Base-by-base conservation (phyloP, 2,329 filamentous ascomycete genomes). In the Xylaria arbuscula region DNA sequence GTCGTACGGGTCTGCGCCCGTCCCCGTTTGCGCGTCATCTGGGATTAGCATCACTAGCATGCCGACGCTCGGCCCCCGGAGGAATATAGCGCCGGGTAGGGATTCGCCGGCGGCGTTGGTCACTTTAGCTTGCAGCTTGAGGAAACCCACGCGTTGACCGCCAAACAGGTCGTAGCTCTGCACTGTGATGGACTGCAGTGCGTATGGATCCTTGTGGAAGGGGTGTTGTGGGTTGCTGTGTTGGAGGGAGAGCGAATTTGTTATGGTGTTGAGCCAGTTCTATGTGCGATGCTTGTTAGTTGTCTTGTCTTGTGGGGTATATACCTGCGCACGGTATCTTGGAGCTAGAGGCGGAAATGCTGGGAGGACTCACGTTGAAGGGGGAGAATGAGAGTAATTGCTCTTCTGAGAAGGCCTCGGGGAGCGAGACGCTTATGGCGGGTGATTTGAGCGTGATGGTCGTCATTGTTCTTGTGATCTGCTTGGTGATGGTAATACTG, bases 41-140 rank as follows among this genome's bases (percentile, higher is more conserved):
- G 87, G 87, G 8, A 86, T 72, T 8, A 88, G 81, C 73, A 88
- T 82, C 34, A 88, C 82, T 9, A 90, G 82, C 84, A 90, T 87
- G 28, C 83, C 88, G 51, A 90, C 88, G 73, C 84, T 86, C n/a
- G 87, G 84, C 0, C 88, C 88, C 45, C 88, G 84, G 1, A 90
- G 81, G 67, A 90, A 86, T 0, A 88, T 81, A 1, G 80, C 80
- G 4, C 86, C 87, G 0, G 88, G 87, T 0, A 90, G 81, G 0
- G 72, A 76, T 70, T 88, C 85, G 63, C 83, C 83, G 0, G 79
- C 78, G 1, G 70, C 65, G 72, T 88, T 89, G 67, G 79, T 77
- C 1, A 90, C 80, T 1, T 78, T 72, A 7, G 87, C 83, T 2
- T 77, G 78, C 45, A 89, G 76, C 70, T 89, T 90, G 24, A 90